phyloP scores from a whole-genome alignment of 2,329 filamentous ascomycete species.

The Apiospora hydei region DNA sequence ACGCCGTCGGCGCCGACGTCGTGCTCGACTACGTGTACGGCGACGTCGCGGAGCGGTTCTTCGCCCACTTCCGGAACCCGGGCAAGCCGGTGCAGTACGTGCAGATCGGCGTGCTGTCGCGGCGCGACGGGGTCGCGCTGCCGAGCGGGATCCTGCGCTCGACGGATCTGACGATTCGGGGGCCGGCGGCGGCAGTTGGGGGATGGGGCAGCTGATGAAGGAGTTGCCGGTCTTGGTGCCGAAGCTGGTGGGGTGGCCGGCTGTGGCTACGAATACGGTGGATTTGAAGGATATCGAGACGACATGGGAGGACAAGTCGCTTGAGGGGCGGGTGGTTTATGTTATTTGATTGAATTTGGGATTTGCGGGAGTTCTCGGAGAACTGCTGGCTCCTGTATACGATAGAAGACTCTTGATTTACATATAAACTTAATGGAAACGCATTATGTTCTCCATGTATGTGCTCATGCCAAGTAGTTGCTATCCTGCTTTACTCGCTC shows the following conservation, averaged over 20 bases:
- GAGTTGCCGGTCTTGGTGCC: constrained; percentile 41
- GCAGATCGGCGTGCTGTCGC: constrained; percentile 56
- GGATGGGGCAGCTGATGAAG: constrained; percentile 38
- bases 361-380: background rate
- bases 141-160: constrained; percentile 53
- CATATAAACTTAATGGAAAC: background rate
- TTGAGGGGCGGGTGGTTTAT: constrained; percentile 38
- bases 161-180: constrained; percentile 57
- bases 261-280: constrained; percentile 31
- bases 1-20: constrained; percentile 55
- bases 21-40: constrained; percentile 67
- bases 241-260: constrained; percentile 41
- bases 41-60: constrained; percentile 47
- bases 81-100: constrained; percentile 58
- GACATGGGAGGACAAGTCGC: constrained; percentile 40
- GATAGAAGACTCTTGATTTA: background rate
- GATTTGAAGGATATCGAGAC: constrained; percentile 41
- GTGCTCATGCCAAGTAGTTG: background rate
- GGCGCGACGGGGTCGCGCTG: constrained; percentile 45
- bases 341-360: constrained; percentile 30
- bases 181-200: constrained; percentile 53
- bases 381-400: background rate
- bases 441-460: background rate
- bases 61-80: constrained; percentile 48
- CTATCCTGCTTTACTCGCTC: background rate